phyloP scores from a whole-genome alignment of 2,329 filamentous ascomycete genomes.

The Monosporascus sp. region DNA sequence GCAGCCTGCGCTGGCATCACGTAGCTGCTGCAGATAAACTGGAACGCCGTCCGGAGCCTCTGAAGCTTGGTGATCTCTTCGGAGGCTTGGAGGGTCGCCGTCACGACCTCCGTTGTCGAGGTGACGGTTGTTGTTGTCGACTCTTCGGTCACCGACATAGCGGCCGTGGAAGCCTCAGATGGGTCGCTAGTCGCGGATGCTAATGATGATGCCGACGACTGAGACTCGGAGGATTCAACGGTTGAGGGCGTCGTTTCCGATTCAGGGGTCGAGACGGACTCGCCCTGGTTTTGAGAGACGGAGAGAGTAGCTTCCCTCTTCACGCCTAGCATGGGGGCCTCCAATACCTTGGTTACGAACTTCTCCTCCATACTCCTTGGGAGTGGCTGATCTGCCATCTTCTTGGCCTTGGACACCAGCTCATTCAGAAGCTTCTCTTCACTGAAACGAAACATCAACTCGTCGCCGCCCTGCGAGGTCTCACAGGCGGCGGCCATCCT shows the following conservation, averaged over 20 bases:
- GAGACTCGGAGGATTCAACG: conserved; percentile 33
- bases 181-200: conserved; percentile 28
- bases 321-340: conserved; percentile 68
- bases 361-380: conserved; percentile 80
- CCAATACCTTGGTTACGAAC: conserved; percentile 71
- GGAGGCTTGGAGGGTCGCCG: conserved; percentile 41
- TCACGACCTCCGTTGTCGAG: conserved; percentile 18
- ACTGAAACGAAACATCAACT: conserved; percentile 78
- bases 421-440: conserved; percentile 62
- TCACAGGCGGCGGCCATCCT: conserved; percentile 73
- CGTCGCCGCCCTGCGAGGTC: conserved; percentile 74
- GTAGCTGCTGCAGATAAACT: conserved; percentile 61
- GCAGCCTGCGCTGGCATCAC: conserved; percentile 40
- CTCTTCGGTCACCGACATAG: conserved; percentile 5
- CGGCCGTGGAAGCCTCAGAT: conserved; percentile 39
- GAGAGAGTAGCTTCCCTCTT: conserved; percentile 44
- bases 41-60: conserved; percentile 57
- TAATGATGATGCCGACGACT: conserved; percentile 33
- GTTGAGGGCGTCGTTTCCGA: conserved; percentile 23
- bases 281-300: conserved; percentile 10
- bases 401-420: conserved; percentile 65
- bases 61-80: conserved; percentile 53
- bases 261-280: conserved; percentile 13
- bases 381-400: conserved; percentile 59
- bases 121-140: conserved; percentile 8